Evolutionary conservation across 257 asterid genomes (phyloP), one percentile per base, ranked within the genome.

Genomic region (Jaltomata sinuosa): DNA sequence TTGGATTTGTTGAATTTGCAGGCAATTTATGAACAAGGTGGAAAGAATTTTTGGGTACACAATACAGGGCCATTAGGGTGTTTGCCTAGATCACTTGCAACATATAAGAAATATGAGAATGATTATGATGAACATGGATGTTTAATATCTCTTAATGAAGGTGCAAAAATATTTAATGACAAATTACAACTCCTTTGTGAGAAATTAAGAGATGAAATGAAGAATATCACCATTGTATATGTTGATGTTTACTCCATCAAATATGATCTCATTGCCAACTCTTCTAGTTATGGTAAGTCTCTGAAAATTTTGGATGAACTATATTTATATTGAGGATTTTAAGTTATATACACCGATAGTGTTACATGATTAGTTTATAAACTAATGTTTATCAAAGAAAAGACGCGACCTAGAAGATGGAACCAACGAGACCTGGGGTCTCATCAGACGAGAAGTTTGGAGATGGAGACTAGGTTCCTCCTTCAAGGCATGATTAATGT

Each of bases 41-140:
- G 91, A 49, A 89, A 32, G 72, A 87, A 88, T 0, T 87, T 91
- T 11, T 91, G 93, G 93, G 87, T 91, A 80, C 92, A 91, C 1
- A 89, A 85, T 25, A 89, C 93, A 5, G 93, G 93, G 19, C 93
- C 93, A 59, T 25, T 91, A 64, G 93, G 93, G 14, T 91, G 93
- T 82, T 72, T 89, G 84, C 93, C 93, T 27, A 85, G 71, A 45
- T 77, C 86, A 69, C 85, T 91, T 2, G 85, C 84, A 49, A 82
- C 83, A 6, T 82, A 76, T 9, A 85, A 74, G 10, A 83, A 88
- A 14, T 72, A 68, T 8, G 77, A 72, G 14, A 80, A 65, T 2
- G 91, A 88, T 84, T 62, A 84, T 12, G 93, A 91, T 79, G 21
- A 79, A 12, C 22, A 85, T n/a, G 94, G 92, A 29, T 91, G 92